Evolutionary conservation across 768 basidiomycete genomes (phyloP), one percentile per base, ranked within the genome.

Genomic region (Tulasnella sp.): DNA sequence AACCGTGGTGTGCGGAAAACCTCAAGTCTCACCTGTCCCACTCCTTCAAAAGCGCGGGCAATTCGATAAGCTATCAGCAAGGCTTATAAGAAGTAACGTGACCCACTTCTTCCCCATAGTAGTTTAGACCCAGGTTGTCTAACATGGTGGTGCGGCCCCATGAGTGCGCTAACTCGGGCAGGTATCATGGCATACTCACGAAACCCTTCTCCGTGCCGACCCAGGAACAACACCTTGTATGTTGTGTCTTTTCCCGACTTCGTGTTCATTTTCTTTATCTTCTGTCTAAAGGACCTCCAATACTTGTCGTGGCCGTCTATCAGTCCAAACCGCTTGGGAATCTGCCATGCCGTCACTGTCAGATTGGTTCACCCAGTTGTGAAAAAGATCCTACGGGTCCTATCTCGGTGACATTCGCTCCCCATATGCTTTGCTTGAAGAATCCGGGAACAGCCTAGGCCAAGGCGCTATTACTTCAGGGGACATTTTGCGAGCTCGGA

Each of bases 131-230:
- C 0, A 91, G 85, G 78, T 93, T 93, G 83, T 93, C 78, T 78
- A 17, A n/a, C 19, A n/a, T 49, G 49, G 11, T 19, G 22, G n/a
- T 49, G 3, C 0, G 22, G 49, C n/a, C 22, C 0, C 19, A 11
- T 49, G 6, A 49, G 49, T n/a, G 19, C 2, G 6, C 8, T 0
- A 49, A 5, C 5, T 0, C 3, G 49, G 11, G 6, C 22, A n/a
- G 19, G 49, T 9, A 22, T n/a, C 11, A n/a, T 17, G 25, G 37
- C 49, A 19, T 17, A 79, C 90, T 79, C 81, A 92, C 91, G 91
- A 79, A 86, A 88, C 71, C 91, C 92, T 82, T 93, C 84, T 0
- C 92, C 92, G 78, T 94, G 92, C 79, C 92, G 84, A 1, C 87
- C 87, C 2, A 92, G 81, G 75, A 90, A 87, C 70, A 93, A 83